These are phyloP conservation scores for Beta vulgaris DNA, from an alignment of 148 eudicot genomes.

Conservation along the genomic window DNA sequence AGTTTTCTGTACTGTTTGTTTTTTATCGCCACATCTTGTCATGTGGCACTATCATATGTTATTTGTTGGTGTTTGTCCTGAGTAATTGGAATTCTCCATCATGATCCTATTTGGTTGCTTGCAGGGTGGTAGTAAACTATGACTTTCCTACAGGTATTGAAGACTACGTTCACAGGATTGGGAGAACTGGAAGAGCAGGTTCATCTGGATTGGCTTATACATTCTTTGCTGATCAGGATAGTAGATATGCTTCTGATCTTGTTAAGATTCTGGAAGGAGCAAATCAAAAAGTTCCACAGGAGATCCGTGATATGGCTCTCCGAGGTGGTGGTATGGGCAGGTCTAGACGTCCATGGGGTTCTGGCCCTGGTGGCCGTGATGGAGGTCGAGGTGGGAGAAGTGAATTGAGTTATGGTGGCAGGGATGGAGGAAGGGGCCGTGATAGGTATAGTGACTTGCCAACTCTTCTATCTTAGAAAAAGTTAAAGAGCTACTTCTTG, in stretches of 20 bases:
- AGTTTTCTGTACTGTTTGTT: not conserved
- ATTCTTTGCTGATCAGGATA: constrained; percentile 74
- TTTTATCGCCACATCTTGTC: not conserved
- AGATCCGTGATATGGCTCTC: constrained; percentile 81
- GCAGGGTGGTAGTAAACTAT: constrained; percentile 89
- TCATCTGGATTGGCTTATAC: constrained; percentile 87
- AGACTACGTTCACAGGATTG: constrained; percentile 98
- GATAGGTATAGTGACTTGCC: constrained; percentile 40
- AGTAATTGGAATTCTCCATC: not conserved
- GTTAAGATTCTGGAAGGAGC: constrained; percentile 90
- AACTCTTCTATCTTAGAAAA: not conserved
- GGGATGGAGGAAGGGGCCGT: constrained; percentile 51
- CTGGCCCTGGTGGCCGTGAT: constrained; percentile 50
- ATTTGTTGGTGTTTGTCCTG: not conserved
- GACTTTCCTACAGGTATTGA: constrained; percentile 94
- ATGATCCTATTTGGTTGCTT: constrained; percentile 12
- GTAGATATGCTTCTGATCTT: constrained; percentile 83
- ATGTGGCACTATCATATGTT: not conserved
- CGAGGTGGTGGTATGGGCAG: constrained; percentile 78
- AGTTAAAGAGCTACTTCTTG: not conserved
- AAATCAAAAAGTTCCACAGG: constrained; percentile 74
- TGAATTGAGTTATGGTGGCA: constrained; percentile 49
- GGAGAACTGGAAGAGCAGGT: constrained; percentile 99
- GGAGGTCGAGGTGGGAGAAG: constrained; percentile 55
- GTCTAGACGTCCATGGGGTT: constrained; percentile 41